A percentile compares a stretch with the other conserved stretches of the same genome.
Evolutionary conservation across 2,329 filamentous ascomycete genomes (phyloP).

Genomic region (Colletotrichum lindemuthianum): DNA sequence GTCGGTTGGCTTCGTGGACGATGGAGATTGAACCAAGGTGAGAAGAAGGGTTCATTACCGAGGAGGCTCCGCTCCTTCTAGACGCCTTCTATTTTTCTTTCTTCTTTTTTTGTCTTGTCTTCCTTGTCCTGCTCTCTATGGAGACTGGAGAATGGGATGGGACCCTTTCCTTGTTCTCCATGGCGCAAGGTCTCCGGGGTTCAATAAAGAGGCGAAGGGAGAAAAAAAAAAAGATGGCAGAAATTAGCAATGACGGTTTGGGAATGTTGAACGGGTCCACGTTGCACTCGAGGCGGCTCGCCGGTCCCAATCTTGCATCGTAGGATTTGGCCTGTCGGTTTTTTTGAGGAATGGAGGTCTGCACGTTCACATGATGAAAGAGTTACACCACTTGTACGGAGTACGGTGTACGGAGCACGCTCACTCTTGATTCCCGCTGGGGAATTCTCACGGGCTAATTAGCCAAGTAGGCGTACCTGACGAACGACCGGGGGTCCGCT

Average conservation of each 20-base stretch:
- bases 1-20: no score
- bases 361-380: slow-evolving; percentile 16
- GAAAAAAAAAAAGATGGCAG: not conserved
- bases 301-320: no score
- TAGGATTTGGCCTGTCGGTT: not conserved
- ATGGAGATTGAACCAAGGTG: no score
- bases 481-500: slow-evolving; percentile 4
- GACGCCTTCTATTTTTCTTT: slow-evolving; percentile 10
- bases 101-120: not conserved
- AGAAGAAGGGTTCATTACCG: not conserved
- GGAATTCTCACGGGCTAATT: no score
- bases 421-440: no score
- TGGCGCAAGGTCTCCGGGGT: not conserved
- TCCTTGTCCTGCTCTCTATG: no score
- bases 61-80: slow-evolving; percentile 24
- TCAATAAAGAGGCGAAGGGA: not conserved
- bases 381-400: no score
- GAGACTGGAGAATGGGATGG: not conserved
- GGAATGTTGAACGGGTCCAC: not conserved
- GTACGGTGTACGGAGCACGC: no score
- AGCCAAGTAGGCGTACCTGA: slow-evolving; percentile 26
- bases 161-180: slow-evolving; percentile 4
- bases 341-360: not conserved
- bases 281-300: not conserved
- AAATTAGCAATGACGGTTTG: not conserved